phyloP scores from a whole-genome alignment of 78 protist species.

The Creolimax fragrantissima region DNA sequence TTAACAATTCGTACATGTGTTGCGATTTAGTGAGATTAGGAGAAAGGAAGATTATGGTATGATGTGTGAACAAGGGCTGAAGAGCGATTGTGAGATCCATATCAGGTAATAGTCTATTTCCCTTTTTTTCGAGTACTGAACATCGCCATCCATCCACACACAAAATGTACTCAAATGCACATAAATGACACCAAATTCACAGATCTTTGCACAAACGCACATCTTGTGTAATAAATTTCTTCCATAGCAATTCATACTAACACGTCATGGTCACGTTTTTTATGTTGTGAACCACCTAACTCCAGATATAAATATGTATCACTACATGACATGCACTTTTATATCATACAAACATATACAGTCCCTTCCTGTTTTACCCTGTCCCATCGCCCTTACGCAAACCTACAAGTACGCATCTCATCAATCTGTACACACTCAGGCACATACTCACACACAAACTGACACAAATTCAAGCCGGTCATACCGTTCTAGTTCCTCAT shows the following conservation, averaged over 20 bases:
- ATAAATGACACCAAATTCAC: not conserved
- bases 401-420: not conserved
- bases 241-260: no score
- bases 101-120: no score
- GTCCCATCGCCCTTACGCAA: not conserved
- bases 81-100: not conserved
- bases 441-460: not conserved
- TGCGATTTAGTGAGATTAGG: not conserved
- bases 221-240: not conserved
- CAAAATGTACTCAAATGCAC: not conserved
- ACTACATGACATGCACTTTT: not conserved
- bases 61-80: not conserved
- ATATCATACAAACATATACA: not conserved
- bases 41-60: not conserved
- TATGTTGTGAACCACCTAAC: no score
- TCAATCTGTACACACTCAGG: no score
- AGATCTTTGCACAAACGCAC: not conserved
- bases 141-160: no score
- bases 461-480: not conserved
- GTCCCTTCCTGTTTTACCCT: not conserved
- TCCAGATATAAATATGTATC: no score
- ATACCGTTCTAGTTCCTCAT: not conserved
- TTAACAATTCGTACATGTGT: not conserved
- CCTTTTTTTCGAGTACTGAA: no score
- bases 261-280: not conserved